A percentile compares a stretch with the other conserved stretches of the same genome.
phyloP scores from a whole-genome alignment of 768 basidiomycete genomes.

The Boletus reticulatus region DNA sequence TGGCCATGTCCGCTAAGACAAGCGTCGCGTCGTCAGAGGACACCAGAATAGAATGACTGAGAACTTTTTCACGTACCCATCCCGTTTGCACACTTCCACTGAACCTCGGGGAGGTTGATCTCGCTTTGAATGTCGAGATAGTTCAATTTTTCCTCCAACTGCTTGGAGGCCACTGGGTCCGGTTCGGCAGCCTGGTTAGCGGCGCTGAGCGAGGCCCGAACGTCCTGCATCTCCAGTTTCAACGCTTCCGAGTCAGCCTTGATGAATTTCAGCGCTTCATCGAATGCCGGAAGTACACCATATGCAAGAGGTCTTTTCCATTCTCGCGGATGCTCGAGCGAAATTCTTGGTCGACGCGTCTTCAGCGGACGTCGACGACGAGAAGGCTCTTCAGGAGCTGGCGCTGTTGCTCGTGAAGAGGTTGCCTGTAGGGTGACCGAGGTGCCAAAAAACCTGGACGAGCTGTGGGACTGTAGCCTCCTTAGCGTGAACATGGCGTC shows the following conservation, averaged over 20 bases:
- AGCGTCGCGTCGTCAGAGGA: neutral
- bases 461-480: conserved; percentile 5
- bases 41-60: neutral
- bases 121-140: conserved; percentile 78
- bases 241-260: conserved; percentile 55
- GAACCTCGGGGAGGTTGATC: conserved; percentile 77
- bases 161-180: conserved; percentile 40
- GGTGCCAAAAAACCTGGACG: conserved; percentile 6
- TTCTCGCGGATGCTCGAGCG: conserved; percentile 47
- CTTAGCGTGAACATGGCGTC: conserved; percentile 17
- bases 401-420: neutral
- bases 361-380: conserved; percentile 18
- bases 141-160: conserved; percentile 46
- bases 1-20: conserved; percentile 60
- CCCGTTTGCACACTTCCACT: conserved; percentile 79
- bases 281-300: conserved; percentile 76
- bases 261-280: conserved; percentile 77
- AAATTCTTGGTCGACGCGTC: conserved; percentile 50
- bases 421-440: conserved; percentile 5
- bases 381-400: conserved; percentile 3
- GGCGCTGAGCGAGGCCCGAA: conserved; percentile 17
- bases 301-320: conserved; percentile 63
- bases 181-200: conserved; percentile 24
- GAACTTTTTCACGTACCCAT: conserved; percentile 53
- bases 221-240: conserved; percentile 29